Percentiles rank a stretch among this genome's conserved stretches.
Evolutionary conservation across 371 early-diverging fungal species (phyloP).

Genomic region (Syncephalastrum sp.): DNA sequence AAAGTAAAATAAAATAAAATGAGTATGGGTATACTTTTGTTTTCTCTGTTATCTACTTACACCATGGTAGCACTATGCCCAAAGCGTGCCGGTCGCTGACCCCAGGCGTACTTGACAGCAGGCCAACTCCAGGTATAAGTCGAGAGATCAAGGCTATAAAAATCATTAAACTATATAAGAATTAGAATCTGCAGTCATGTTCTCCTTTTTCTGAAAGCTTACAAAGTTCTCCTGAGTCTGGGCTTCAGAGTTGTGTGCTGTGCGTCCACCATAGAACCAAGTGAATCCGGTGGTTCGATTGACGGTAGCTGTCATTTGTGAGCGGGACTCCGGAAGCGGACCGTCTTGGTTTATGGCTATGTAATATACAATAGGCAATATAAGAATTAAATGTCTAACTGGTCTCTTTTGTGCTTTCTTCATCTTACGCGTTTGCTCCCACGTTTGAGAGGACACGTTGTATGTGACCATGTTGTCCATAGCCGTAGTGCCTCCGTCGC

Average conservation of each 20-base stretch:
- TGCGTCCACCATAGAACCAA: slow-evolving; percentile 42
- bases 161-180: slow-evolving; percentile 20
- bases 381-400: background rate
- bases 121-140: slow-evolving; percentile 19
- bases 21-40: background rate
- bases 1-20: background rate
- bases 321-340: slow-evolving; percentile 14
- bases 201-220: background rate
- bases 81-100: slow-evolving; percentile 26
- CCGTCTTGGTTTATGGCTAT: slow-evolving; percentile 7
- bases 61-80: slow-evolving; percentile 33
- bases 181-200: no score
- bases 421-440: slow-evolving; percentile 10
- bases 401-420: background rate
- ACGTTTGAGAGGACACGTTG: slow-evolving; percentile 11
- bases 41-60: slow-evolving; percentile 19
- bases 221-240: slow-evolving; percentile 1
- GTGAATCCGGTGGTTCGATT: slow-evolving; percentile 21
- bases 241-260: slow-evolving; percentile 6
- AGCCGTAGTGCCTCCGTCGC: slow-evolving; percentile 14
- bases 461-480: slow-evolving; percentile 27
- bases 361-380: no score
- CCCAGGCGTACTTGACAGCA: slow-evolving; percentile 19
- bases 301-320: slow-evolving; percentile 33
- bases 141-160: slow-evolving; percentile 24